Evolutionary conservation across 768 basidiomycete species (phyloP).

Genomic region (Russula foetens): DNA sequence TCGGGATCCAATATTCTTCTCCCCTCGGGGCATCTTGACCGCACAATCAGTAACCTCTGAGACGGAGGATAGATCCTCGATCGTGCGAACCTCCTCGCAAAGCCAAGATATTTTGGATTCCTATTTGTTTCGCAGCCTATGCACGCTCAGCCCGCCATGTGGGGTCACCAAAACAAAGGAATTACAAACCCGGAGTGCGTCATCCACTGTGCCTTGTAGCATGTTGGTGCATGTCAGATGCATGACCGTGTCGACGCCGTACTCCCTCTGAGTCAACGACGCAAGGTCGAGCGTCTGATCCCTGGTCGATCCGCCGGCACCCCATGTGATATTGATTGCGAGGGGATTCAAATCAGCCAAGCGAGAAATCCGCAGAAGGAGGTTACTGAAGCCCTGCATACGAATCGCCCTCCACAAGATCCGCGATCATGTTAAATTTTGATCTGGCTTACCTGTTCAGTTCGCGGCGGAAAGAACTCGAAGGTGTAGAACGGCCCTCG

Average conservation of each 20-base stretch:
- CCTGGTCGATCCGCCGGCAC: conserved; percentile 89
- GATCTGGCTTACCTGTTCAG: conserved; percentile 56
- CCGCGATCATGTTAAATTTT: conserved; percentile 2
- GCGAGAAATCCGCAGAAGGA: conserved; percentile 79
- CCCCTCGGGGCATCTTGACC: conserved; percentile 82
- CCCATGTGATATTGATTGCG: conserved; percentile 94
- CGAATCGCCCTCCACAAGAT: conserved; percentile 6
- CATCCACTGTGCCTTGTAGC: conserved; percentile 80
- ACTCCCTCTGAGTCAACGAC: conserved; percentile 58
- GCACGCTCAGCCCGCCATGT: not conserved
- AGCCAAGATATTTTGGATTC: conserved; percentile 86
- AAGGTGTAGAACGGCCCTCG: conserved; percentile 67
- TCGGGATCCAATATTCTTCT: conserved; percentile 86
- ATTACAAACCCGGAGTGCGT: conserved; percentile 63
- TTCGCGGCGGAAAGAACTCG: conserved; percentile 96
- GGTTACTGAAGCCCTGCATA: conserved; percentile 80
- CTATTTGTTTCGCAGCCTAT: conserved; percentile 70
- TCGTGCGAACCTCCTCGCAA: conserved; percentile 70
- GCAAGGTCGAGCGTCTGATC: conserved; percentile 86
- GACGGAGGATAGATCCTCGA: not conserved
- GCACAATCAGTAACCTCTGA: not conserved
- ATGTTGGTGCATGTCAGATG: conserved; percentile 98
- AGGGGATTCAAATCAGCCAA: conserved; percentile 70
- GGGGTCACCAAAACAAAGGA: conserved; percentile 7
- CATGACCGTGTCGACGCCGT: conserved; percentile 79